These are phyloP conservation scores for Mycena galericulata DNA, from an alignment of 768 basidiomycete species.

Conservation along the genomic window DNA sequence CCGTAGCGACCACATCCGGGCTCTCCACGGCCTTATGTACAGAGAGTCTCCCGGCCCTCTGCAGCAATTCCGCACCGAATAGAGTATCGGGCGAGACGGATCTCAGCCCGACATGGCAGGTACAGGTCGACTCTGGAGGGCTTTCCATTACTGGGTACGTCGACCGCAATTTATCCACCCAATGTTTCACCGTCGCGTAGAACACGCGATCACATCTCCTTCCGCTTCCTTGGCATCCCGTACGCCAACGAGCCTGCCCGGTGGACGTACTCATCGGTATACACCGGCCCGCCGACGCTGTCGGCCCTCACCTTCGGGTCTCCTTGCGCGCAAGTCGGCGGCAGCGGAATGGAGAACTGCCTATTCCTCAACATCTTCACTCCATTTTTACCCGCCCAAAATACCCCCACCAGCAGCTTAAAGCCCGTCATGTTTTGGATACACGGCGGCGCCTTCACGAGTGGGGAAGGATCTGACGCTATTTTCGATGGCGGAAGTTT, in stretches of 20 bases:
- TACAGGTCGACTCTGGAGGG: constrained; percentile 20
- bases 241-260: constrained; percentile 58
- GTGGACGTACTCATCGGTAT: too few relatives aligned
- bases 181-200: neutral
- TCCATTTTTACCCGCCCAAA: constrained; percentile 46
- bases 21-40: constrained; percentile 19
- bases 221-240: constrained; percentile 65
- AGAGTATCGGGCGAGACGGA: constrained; percentile 29
- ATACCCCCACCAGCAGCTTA: constrained; percentile 32
- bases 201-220: constrained; percentile 58
- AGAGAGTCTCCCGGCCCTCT: constrained; percentile 26
- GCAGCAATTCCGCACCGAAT: constrained; percentile 34
- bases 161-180: neutral
- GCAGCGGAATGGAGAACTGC: constrained; percentile 53
- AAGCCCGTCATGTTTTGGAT: too few relatives aligned
- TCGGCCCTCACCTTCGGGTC: too few relatives aligned
- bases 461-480: constrained; percentile 53
- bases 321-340: constrained; percentile 44
- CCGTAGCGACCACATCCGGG: constrained; percentile 20
- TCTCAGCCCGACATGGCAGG: constrained; percentile 33
- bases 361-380: constrained; percentile 63
- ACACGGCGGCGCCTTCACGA: constrained; percentile 61
- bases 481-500: constrained; percentile 59
- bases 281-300: too few relatives aligned
- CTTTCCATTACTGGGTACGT: constrained; percentile 29